These are phyloP conservation scores for Fusarium vanettenii DNA, from an alignment of 2,329 filamentous ascomycete species.

Conservation along the genomic window DNA sequence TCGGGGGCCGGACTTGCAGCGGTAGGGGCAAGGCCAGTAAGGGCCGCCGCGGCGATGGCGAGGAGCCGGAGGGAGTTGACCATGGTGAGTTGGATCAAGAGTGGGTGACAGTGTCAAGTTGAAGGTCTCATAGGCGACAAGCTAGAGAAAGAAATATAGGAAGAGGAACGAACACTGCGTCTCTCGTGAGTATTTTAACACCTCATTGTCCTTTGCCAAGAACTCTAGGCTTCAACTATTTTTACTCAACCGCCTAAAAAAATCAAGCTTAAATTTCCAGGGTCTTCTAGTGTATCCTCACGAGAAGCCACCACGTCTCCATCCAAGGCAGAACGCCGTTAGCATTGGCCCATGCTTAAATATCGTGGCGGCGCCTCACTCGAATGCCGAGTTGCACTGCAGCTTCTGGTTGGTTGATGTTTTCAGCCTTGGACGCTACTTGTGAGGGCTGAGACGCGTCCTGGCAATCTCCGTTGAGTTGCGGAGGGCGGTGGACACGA, in stretches of 20 bases:
- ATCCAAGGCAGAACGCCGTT: background rate
- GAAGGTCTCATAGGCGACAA: background rate
- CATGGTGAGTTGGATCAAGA: background rate
- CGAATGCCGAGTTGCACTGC: background rate
- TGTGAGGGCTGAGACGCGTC: background rate
- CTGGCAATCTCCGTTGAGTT: conserved; percentile 1
- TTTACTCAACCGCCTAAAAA: background rate
- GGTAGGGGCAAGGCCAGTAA: background rate
- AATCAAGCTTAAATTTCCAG: background rate
- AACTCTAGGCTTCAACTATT: background rate
- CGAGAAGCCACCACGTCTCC: background rate
- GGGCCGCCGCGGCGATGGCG: background rate
- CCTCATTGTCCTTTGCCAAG: background rate
- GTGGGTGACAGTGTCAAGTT: background rate
- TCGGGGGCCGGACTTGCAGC: background rate
- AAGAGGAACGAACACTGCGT: background rate
- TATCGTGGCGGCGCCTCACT: conserved; percentile 3
- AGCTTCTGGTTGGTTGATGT: background rate
- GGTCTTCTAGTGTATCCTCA: background rate
- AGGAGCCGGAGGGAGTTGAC: background rate
- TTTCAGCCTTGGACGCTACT: background rate
- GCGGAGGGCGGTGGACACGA: background rate
- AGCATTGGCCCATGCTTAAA: background rate
- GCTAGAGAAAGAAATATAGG: background rate
- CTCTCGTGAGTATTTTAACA: background rate